Base-by-base conservation (phyloP, 2,329 filamentous ascomycete species). In the Alternaria rosae region DNA sequence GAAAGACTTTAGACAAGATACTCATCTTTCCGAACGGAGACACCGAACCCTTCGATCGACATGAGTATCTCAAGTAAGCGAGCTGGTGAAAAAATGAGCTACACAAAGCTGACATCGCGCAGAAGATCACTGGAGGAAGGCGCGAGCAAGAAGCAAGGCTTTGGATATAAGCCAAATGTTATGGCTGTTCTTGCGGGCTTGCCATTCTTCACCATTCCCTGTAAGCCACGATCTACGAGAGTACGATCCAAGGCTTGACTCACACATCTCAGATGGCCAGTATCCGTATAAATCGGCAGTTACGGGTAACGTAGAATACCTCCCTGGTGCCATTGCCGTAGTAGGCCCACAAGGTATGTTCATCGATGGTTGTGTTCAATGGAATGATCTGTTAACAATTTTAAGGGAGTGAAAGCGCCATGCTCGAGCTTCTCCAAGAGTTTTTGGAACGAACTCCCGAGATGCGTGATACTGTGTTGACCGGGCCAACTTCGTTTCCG, bases 71-170 rank as follows among this genome's bases (percentile, higher is more conserved):
- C 11, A 17, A 38, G 35, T 17, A 38, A 38, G 35, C 0, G 15
- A 38, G 35, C 2, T 10, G 4, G 15, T 10, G 15, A 3, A 1
- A 15, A 9, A 4, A 10, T 0, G 4, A 10, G 15, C 4, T 10
- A 3, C n/a, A 6, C 1, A 10, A n/a, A 10, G 15, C 15, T 38
- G 0, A 38, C 4, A 8, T 1, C 4, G 35, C 35, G 0, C 9
- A 38, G 8, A n/a, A 38, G 35, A 38, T 17, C 35, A 11, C 35
- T 38, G 1, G n/a, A 38, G 17, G n/a, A 3, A 38, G 35, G 35
- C 1, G 35, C 35, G 5, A 17, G 0, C 15, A 38, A 38, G n/a
- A 38, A 38, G 35, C 35, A 38, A 17, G 35, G 35, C 6, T 38
- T 38, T 38, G 35, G 35, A 17, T 38, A 17, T n/a, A 38, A 38